phyloP scores from a whole-genome alignment of 371 early-diverging fungal species.

The Basidiobolus meristosporus region DNA sequence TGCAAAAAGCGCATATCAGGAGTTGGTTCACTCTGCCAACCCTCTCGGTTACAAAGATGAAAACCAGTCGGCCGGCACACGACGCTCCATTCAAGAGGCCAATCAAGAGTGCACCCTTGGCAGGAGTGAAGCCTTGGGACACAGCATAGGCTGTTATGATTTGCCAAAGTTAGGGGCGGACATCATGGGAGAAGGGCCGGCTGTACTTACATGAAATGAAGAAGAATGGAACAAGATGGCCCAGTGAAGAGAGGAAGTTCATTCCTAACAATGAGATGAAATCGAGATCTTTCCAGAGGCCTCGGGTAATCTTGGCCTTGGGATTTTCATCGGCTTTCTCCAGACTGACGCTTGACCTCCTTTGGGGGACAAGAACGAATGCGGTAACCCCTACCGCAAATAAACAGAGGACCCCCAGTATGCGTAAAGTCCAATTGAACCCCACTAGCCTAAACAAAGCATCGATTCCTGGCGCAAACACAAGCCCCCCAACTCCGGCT shows the following conservation, averaged over 20 bases:
- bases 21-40: no score
- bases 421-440: conserved; percentile 26
- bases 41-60: no score
- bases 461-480: conserved; percentile 34
- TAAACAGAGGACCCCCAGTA: conserved; percentile 9
- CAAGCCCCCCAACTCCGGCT: conserved; percentile 57
- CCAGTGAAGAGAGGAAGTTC: conserved; percentile 8
- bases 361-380: no score
- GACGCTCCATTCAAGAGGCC: no score
- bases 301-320: conserved; percentile 1
- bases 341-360: not conserved
- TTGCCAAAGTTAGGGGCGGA: no score
- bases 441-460: conserved; percentile 22
- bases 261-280: conserved; percentile 9
- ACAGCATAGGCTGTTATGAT: no score
- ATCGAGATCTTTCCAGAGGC: conserved; percentile 9
- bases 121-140: no score
- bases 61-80: no score
- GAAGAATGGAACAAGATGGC: conserved; percentile 11
- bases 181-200: no score
- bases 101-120: no score
- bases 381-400: no score
- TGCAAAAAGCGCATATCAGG: no score
- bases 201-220: conserved; percentile 9
- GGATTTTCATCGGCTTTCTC: not conserved